Conservation (phyloP, 768 basidiomycete species). For the Lepiota brunneoincarnata region DNA sequence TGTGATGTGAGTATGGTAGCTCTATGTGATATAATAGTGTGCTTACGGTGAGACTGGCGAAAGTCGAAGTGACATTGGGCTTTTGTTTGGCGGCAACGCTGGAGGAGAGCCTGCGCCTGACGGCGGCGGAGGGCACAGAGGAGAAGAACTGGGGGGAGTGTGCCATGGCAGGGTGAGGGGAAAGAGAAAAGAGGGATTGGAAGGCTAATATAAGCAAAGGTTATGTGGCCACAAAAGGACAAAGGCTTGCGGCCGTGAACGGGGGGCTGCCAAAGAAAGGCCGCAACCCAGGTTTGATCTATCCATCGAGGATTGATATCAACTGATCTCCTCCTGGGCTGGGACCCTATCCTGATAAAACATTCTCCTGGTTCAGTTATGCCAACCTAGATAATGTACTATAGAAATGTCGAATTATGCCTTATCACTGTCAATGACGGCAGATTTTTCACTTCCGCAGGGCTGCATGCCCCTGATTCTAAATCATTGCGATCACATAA, state of each 20-base stretch:
- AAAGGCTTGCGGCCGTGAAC: constrained; percentile 14
- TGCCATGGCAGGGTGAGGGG: constrained; percentile 44
- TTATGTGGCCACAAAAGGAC: constrained; percentile 22
- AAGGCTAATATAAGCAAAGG: constrained; percentile 26
- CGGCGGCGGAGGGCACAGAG: constrained; percentile 61
- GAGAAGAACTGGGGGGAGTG: constrained; percentile 47
- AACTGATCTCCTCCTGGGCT: neutral
- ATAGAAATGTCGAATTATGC: constrained; percentile 4
- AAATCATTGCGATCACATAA: neutral
- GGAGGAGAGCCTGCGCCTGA: constrained; percentile 69
- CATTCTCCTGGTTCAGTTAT: neutral
- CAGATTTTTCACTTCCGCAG: constrained; percentile 7
- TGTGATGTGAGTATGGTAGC: constrained; percentile 16
- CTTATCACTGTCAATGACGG: constrained; percentile 5
- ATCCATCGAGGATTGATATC: constrained; percentile 8
- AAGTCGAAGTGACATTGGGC: constrained; percentile 54
- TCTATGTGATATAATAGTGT: constrained; percentile 6
- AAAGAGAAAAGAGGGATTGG: constrained; percentile 19
- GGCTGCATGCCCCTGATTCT: constrained; percentile 8
- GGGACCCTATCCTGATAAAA: neutral
- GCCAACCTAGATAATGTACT: neutral
- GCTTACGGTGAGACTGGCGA: constrained; percentile 66
- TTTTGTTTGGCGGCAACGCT: constrained; percentile 39
- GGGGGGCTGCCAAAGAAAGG: constrained; percentile 7
- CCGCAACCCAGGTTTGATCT: neutral